Evolutionary conservation across 495 filamentous ascomycete genomes (phyloP), one percentile per base, ranked within the genome.

Genomic region (Staphylotrichum tortipilum): DNA sequence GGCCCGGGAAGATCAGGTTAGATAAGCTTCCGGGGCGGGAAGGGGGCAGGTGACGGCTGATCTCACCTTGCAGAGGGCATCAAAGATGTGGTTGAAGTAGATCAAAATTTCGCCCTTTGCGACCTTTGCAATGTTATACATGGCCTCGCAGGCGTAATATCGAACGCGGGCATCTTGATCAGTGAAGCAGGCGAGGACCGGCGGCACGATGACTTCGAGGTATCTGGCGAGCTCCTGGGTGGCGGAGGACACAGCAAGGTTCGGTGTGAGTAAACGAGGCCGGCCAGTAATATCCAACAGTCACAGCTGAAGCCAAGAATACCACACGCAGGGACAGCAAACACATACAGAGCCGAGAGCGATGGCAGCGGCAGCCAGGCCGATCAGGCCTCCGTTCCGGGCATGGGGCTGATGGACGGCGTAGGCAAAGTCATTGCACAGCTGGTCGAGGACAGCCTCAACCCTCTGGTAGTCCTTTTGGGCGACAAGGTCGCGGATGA

Each of bases 91-190:
- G 64, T 99, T 97, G 70, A 96, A 99, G 70, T 94, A 97, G 18
- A 89, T 76, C 52, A 97, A 64, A 26, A 95, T 92, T 64, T 99
- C 94, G 37, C 94, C 94, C 65, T 99, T 99, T 19, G 94, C 92
- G 8, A 97, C 92, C 71, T 98, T 98, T 54, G 94, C 89, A 60
- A 99, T 97, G 60, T 99, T 99, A 66, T 99, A 99, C 94, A 99
- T 99, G 68, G 89, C 92, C 77, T 99, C 94, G 70, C 94, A 99
- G 39, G 94, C 94, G 68, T 99, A 99, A 65, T 99, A 99, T 46
- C 94, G 82, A 15, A 99, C 94, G 44, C 94, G 78, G 18, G 94
- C 94, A 83, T 99, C 94, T 72, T 97, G 92, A 58, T 99, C 94
- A 18, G 84, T 84, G 65, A 99, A 99, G 72, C 94, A 99, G 41